Evolutionary conservation across 75 land plant genomes (phyloP), one percentile per base, ranked within the genome.

Genomic region (Adiantum capillusveneris): DNA sequence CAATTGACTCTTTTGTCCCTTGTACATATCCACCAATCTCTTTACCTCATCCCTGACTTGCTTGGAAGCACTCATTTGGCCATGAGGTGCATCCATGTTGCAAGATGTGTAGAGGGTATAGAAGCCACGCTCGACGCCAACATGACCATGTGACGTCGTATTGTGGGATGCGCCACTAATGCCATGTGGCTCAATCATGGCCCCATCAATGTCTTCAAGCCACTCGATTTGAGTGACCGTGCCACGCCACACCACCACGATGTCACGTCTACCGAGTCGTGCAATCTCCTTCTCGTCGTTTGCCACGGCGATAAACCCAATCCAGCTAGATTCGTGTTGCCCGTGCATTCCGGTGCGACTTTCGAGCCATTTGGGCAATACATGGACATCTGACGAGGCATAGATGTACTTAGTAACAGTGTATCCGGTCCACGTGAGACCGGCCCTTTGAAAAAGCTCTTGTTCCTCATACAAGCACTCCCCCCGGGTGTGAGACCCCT

Each of bases 151-250:
- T 2, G 50, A n/a, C 37, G 37, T 34, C 37, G 37, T 5, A 3
- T 3, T 3, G 3, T 5, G 37, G 37, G 37, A 34, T 21, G 5
- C 50, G 14, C 14, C 50, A 14, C 50, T 46, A 21, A 2, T 14
- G 5, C 22, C 50, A 9, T 9, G 12, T 46, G 50, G 50, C 17
- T 46, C 13, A n/a, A 46, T 17, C 50, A 46, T n/a, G 2, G 50
- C 17, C 50, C 50, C 50, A 21, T 46, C 50, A 13, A 86, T 48
- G 22, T 90, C 79, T 1, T 61, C 72, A 0, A 84, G 55, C 96
- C 96, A 90, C 68, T 90, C 90, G 0, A 81, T 66, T 0, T 65
- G 51, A 6, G 86, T 86, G 28, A 84, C 87, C 0, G 85, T 90
- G n/a, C 91, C 96, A 7, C 92, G 50, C 88, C 91, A 87, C 0